Evolutionary conservation across 768 basidiomycete species (phyloP), one percentile per base, ranked within the genome.

Genomic region (Mycena galopus): DNA sequence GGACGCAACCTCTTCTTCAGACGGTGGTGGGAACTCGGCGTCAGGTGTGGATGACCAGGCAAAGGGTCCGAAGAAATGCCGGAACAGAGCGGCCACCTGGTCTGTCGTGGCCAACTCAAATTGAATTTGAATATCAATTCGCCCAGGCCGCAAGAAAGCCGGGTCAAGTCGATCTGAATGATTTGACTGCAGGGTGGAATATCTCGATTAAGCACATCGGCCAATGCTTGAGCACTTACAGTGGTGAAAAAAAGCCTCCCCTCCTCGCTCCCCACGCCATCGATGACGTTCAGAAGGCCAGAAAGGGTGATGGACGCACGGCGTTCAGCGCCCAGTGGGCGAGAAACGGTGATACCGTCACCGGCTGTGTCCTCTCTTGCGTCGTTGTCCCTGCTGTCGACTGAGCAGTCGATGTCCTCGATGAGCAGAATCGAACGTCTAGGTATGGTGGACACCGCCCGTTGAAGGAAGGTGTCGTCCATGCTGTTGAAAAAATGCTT

Each of bases 381-480:
- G 2, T 53, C 51, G 14, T 53, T 29, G 25, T 53, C 51, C 25
- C 51, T 23, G 51, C 11, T 27, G 11, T 25, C 2, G 25, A 53
- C 25, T 25, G 51, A n/a, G 51, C 51, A 53, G 51, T 53, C 51
- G 51, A 53, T 53, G 16, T 53, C 51, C 51, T 53, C 51, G 51
- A 53, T 53, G 51, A 53, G 51, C 25, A 53, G 14, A 12, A 53
- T 25, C 7, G 25, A n/a, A 25, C 27, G 51, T 4, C 27, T 53
- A 16, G 51, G 51, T 11, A 53, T 53, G 51, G 7, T 12, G 27
- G 51, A 53, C 6, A 21, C 25, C 25, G 51, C 51, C 25, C 51
- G 51, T 16, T 53, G 51, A 12, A 53, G 51, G 16, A 27, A 53
- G 12, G 51, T 27, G 51, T 53, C 51, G 16, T 53, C 51, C 51